phyloP scores from a whole-genome alignment of 495 filamentous ascomycete genomes.

The Staphylotrichum tortipilum region DNA sequence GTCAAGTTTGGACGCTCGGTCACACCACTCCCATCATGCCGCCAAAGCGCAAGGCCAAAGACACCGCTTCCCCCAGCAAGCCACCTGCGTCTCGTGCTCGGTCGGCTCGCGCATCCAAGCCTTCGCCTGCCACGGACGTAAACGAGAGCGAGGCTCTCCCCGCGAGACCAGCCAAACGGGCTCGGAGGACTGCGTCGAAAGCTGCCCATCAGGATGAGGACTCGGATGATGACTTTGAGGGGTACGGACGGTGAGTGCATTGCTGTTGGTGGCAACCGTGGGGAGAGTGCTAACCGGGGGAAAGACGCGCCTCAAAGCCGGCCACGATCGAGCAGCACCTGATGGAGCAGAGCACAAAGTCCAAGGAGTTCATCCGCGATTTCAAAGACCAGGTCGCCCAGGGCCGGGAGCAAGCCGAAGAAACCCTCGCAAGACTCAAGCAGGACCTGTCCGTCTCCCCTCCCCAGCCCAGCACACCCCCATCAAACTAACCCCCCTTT shows the following conservation, averaged over 20 bases:
- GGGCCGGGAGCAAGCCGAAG: conserved; percentile 14
- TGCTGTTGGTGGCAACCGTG: too few species aligned
- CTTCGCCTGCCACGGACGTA: background rate
- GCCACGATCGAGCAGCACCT: conserved; percentile 19
- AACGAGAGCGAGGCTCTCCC: background rate
- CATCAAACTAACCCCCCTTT: background rate
- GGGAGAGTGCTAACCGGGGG: too few species aligned
- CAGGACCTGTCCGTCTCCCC: conserved; percentile 11
- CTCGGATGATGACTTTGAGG: conserved; percentile 2
- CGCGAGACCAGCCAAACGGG: conserved; percentile 8
- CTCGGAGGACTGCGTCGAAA: background rate
- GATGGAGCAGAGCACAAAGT: conserved; percentile 19
- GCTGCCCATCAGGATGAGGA: background rate
- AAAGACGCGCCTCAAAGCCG: background rate
- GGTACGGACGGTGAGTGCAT: background rate
- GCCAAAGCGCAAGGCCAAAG: conserved; percentile 15
- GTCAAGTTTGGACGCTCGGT: too few species aligned
- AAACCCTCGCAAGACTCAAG: conserved; percentile 8
- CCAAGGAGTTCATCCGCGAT: conserved; percentile 25
- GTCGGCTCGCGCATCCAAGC: background rate
- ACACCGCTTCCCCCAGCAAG: background rate
- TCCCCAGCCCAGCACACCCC: background rate
- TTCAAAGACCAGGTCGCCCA: conserved; percentile 20
- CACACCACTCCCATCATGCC: too few species aligned
- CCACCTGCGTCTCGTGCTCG: background rate